A percentile compares a stretch with the other conserved stretches of the same genome.
Evolutionary conservation across 2,329 filamentous ascomycete genomes (phyloP).

Genomic region (Pseudocercospora eumusae): DNA sequence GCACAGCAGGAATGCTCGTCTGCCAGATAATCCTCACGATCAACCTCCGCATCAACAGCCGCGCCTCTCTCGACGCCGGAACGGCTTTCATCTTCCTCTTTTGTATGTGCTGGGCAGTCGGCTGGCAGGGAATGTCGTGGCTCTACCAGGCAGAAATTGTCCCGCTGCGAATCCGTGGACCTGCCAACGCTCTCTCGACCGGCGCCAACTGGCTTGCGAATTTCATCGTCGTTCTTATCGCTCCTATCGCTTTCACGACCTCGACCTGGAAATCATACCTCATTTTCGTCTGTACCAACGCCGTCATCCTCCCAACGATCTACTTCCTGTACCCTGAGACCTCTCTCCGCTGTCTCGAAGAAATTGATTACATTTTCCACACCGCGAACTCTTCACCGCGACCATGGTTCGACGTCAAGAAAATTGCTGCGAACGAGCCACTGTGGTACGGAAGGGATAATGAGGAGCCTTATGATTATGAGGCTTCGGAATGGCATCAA

Average conservation of each 20-base stretch:
- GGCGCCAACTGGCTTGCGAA: conserved; percentile 63
- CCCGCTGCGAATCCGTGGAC: conserved; percentile 61
- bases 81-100: conserved; percentile 63
- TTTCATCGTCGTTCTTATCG: conserved; percentile 64
- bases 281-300: conserved; percentile 65
- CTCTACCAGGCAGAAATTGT: conserved; percentile 64
- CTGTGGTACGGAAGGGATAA: conserved; percentile 48
- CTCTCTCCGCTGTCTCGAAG: conserved; percentile 58
- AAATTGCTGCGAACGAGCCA: conserved; percentile 48
- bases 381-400: conserved; percentile 48
- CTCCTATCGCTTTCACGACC: conserved; percentile 59
- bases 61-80: conserved; percentile 45
- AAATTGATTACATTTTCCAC: conserved; percentile 69
- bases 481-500: conserved; percentile 39
- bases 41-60: conserved; percentile 42
- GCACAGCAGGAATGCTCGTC: conserved; percentile 52
- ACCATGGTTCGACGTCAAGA: conserved; percentile 53
- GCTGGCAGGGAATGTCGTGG: conserved; percentile 64
- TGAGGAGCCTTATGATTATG: conserved; percentile 26
- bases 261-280: conserved; percentile 64
- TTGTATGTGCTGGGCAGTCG: conserved; percentile 61
- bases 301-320: conserved; percentile 50
- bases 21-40: conserved; percentile 64
- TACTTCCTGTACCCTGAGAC: conserved; percentile 66
- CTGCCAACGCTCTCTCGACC: conserved; percentile 65